These are phyloP conservation scores for Golubevia sp. DNA, from an alignment of 1,284 basidiomycete genomes.

Conservation along the genomic window DNA sequence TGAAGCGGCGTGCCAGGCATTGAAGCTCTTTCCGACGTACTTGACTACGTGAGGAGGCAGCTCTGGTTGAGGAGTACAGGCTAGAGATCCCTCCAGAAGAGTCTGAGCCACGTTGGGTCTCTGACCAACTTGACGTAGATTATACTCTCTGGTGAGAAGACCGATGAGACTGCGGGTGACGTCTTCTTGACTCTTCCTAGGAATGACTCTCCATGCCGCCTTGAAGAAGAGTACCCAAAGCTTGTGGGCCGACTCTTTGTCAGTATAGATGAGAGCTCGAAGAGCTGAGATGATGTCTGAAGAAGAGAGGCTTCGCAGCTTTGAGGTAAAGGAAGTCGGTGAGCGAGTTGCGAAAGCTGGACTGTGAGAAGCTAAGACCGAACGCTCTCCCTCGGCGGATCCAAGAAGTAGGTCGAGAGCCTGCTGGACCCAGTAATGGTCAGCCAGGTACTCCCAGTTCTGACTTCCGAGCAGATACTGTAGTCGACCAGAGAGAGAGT, in stretches of 20 bases:
- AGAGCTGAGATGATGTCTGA: constrained; percentile 72
- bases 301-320: constrained; percentile 22
- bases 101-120: constrained; percentile 96
- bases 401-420: constrained; percentile 88
- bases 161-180: constrained; percentile 87
- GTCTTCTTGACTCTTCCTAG: constrained; percentile 84
- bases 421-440: constrained; percentile 93
- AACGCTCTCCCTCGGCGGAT: constrained; percentile 35
- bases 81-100: constrained; percentile 79
- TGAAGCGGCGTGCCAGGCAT: constrained; percentile 89
- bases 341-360: constrained; percentile 7
- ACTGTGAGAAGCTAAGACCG: constrained; percentile 17
- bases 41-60: constrained; percentile 94
- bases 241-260: constrained; percentile 76
- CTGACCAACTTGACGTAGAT: constrained; percentile 82
- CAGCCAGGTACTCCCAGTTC: constrained; percentile 91
- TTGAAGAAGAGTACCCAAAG: constrained; percentile 91
- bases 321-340: constrained; percentile 18
- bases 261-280: constrained; percentile 81
- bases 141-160: constrained; percentile 90
- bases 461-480: constrained; percentile 92
- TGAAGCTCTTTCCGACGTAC: constrained; percentile 93
- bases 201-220: constrained; percentile 83
- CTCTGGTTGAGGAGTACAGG: constrained; percentile 82
- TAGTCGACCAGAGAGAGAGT: constrained; percentile 78